Percentiles rank a stretch among this genome's conserved stretches.
These are phyloP conservation scores for Chlamydomonas eustigma DNA, from an alignment of 139 green algal genomes.

Conservation along the genomic window DNA sequence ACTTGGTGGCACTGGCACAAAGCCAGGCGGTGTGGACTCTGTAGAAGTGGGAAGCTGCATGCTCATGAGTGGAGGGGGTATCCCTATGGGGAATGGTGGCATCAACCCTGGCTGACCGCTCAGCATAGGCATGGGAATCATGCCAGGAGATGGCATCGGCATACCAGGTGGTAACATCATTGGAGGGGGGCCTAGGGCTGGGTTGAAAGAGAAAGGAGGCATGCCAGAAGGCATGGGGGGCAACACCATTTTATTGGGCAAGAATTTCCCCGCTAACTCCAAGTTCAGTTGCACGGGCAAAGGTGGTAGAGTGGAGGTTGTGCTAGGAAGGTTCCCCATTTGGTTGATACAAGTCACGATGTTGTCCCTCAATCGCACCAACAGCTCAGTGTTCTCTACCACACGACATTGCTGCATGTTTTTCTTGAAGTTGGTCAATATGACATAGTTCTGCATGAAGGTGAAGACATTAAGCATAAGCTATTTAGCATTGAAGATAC, in stretches of 20 bases:
- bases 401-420: slow-evolving; percentile 62
- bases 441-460: slow-evolving; percentile 45
- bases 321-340: slow-evolving; percentile 64
- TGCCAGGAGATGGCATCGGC: slow-evolving; percentile 11
- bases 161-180: slow-evolving; percentile 12
- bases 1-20: background rate
- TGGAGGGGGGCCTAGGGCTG: slow-evolving; percentile 12
- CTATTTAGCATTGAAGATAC: no score
- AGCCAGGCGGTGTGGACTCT: background rate
- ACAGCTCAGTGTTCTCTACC: slow-evolving; percentile 79
- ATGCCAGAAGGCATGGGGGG: background rate
- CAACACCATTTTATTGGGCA: slow-evolving; percentile 32
- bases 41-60: background rate
- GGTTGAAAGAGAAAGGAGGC: background rate
- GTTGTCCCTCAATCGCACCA: slow-evolving; percentile 79
- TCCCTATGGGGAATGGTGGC: slow-evolving; percentile 13
- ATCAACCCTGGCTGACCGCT: slow-evolving; percentile 1
- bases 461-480: background rate
- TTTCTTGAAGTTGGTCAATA: slow-evolving; percentile 57
- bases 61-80: background rate
- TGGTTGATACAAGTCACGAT: slow-evolving; percentile 65
- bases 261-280: slow-evolving; percentile 60
- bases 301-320: slow-evolving; percentile 80
- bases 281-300: slow-evolving; percentile 75
- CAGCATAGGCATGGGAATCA: slow-evolving; percentile 18